These are phyloP conservation scores for Nitzschia inconspicua DNA, from an alignment of 108 stramenopile genomes.

Conservation along the genomic window DNA sequence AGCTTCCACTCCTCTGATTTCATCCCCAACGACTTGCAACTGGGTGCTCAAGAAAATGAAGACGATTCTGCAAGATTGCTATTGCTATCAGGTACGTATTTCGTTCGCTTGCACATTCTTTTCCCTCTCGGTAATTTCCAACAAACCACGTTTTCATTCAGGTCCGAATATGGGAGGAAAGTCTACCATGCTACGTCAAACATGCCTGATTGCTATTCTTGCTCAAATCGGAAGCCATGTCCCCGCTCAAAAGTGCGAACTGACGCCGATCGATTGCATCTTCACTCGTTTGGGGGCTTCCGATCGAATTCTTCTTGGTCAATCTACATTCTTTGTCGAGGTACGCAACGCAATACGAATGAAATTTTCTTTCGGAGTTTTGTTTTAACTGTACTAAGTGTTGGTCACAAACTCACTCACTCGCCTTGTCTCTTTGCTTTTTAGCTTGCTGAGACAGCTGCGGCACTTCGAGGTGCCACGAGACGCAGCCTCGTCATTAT, in stretches of 20 bases:
- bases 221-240: conserved; percentile 98
- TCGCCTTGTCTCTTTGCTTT: background rate
- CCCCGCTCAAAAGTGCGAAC: conserved; percentile 84
- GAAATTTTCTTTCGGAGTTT: background rate
- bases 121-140: background rate
- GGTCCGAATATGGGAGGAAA: conserved; percentile 80
- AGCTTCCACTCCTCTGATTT: conserved; percentile 76
- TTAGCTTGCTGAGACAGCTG: conserved; percentile 94
- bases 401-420: background rate
- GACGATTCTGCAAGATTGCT: conserved; percentile 53
- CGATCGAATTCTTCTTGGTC: conserved; percentile 97
- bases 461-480: conserved; percentile 94
- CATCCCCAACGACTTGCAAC: conserved; percentile 91
- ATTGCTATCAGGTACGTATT: conserved; percentile 45
- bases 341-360: conserved; percentile 6
- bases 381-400: too few species aligned
- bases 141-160: too few species aligned
- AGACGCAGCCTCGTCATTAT: conserved; percentile 94
- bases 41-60: conserved; percentile 48
- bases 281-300: conserved; percentile 99
- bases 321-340: conserved; percentile 99
- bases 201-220: conserved; percentile 93
- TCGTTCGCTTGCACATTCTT: background rate
- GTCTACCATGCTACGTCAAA: conserved; percentile 94
- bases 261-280: conserved; percentile 97